Evolutionary conservation across 2,329 filamentous ascomycete species (phyloP).

Genomic region (Graphilbum fragrans): DNA sequence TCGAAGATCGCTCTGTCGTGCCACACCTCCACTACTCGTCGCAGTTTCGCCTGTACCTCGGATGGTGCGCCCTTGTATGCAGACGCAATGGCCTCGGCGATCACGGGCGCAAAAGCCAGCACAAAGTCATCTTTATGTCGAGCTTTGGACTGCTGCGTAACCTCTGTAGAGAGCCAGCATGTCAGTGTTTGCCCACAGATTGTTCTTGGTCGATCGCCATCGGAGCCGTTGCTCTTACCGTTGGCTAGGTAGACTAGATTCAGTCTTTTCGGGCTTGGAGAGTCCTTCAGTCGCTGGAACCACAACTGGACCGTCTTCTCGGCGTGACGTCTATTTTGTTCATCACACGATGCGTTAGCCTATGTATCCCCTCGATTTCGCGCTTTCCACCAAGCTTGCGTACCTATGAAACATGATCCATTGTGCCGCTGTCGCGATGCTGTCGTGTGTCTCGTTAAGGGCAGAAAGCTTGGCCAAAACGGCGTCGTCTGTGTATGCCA

Average conservation of each 20-base stretch:
- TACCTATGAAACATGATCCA: slow-evolving; percentile 99
- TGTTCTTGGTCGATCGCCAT: too few species aligned
- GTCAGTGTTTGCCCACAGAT: too few species aligned
- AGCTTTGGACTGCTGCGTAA: slow-evolving; percentile 90
- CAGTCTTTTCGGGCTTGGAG: slow-evolving; percentile 71
- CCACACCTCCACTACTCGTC: slow-evolving; percentile 91
- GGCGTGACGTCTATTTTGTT: slow-evolving; percentile 71
- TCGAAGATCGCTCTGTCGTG: slow-evolving; percentile 79
- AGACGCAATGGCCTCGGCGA: slow-evolving; percentile 79
- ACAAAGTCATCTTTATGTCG: slow-evolving; percentile 89
- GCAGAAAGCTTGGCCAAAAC: slow-evolving; percentile 90
- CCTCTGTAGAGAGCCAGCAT: slow-evolving; percentile 46
- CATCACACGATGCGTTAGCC: background rate
- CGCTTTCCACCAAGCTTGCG: slow-evolving; percentile 5
- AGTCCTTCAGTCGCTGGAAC: slow-evolving; percentile 82
- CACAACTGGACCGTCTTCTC: slow-evolving; percentile 86
- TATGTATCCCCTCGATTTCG: background rate
- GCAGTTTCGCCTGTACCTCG: slow-evolving; percentile 79
- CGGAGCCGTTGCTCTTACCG: slow-evolving; percentile 43
- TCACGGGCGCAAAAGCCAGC: slow-evolving; percentile 78
- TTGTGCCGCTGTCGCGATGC: slow-evolving; percentile 90
- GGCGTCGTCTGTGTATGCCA: slow-evolving; percentile 94
- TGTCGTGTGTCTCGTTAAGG: slow-evolving; percentile 94
- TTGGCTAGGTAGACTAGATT: slow-evolving; percentile 94
- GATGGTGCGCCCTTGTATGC: slow-evolving; percentile 82